Evolutionary conservation across 2,329 filamentous ascomycete species (phyloP), one percentile per base, ranked within the genome.

Genomic region (Alternaria longipes): DNA sequence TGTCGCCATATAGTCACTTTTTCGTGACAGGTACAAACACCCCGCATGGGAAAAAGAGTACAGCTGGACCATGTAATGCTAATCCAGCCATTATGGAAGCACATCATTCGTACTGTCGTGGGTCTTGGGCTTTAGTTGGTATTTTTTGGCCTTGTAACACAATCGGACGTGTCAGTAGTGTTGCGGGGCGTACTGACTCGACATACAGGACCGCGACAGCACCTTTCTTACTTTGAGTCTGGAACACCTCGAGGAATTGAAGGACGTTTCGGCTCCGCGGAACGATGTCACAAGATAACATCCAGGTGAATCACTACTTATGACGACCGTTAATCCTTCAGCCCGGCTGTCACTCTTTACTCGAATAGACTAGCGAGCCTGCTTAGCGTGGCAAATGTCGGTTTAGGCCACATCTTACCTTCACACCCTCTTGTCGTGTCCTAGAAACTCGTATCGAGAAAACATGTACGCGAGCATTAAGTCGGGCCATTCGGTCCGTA

Each of bases 121-220:
- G 34, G 40, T 56, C 38, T 28, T 30, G 9, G 28, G 28, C 28
- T 30, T 30, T 30, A 28, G 45, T 32, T 55, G 22, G 52, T 44
- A 20, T 32, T 34, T 38, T 61, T 11, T 24, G 32, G 52, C 51
- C 38, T 32, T 47, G 52, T 50, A 56, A 41, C 38, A 59, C 52
- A 56, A 59, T 42, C 26, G 36, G 40, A 50, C 41, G 55, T 46
- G 45, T 59, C 36, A 41, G 40, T 50, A 41, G 50, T 46, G 32
- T 59, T 49, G 46, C 45, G 46, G 51, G 59, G 44, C 49, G 24
- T n/a, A 57, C 36, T 58, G 59, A 57, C 56, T 59, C 60, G 56
- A 40, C 34, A 12, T 12, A 44, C 34, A 52, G 49, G 34, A 11
- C 44, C 38, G 55, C 46, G 51, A 51, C 32, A 26, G 34, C 46